A percentile compares a stretch with the other conserved stretches of the same genome.
phyloP scores from a whole-genome alignment of 1,139 yeast species.

The Hansenula lynferdii region DNA sequence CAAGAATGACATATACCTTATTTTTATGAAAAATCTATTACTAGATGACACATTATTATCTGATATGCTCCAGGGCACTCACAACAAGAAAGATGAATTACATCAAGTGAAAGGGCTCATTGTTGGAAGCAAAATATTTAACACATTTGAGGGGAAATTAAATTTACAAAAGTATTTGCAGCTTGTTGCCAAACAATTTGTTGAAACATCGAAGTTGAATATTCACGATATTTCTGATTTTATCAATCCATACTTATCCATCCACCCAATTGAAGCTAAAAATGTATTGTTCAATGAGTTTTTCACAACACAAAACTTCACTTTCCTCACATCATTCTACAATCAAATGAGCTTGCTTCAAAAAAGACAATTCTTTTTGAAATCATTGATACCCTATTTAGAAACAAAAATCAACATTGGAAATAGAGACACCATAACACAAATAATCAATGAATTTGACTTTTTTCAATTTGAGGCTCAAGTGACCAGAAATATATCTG shows the following conservation, averaged over 20 bases:
- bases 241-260: slow-evolving; percentile 21
- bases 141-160: slow-evolving; percentile 22
- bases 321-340: slow-evolving; percentile 7
- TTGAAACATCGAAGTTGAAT: slow-evolving; percentile 12
- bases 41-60: slow-evolving; percentile 12
- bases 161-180: slow-evolving; percentile 23
- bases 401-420: slow-evolving; percentile 10
- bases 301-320: slow-evolving; percentile 14
- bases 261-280: slow-evolving; percentile 26
- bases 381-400: slow-evolving; percentile 23
- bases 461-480: slow-evolving; percentile 11
- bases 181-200: slow-evolving; percentile 23
- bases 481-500: slow-evolving; percentile 9
- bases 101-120: slow-evolving; percentile 23
- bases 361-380: slow-evolving; percentile 19
- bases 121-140: slow-evolving; percentile 32
- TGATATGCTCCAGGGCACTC: slow-evolving; percentile 5
- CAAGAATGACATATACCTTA: slow-evolving; percentile 16
- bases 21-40: slow-evolving; percentile 15
- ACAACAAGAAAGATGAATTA: slow-evolving; percentile 13
- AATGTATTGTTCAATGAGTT: slow-evolving; percentile 20
- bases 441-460: slow-evolving; percentile 18
- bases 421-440: slow-evolving; percentile 15
- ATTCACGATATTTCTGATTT: slow-evolving; percentile 13
- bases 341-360: slow-evolving; percentile 16